phyloP scores from a whole-genome alignment of 2,329 filamentous ascomycete species.

The Mycosphaerella arachidis region DNA sequence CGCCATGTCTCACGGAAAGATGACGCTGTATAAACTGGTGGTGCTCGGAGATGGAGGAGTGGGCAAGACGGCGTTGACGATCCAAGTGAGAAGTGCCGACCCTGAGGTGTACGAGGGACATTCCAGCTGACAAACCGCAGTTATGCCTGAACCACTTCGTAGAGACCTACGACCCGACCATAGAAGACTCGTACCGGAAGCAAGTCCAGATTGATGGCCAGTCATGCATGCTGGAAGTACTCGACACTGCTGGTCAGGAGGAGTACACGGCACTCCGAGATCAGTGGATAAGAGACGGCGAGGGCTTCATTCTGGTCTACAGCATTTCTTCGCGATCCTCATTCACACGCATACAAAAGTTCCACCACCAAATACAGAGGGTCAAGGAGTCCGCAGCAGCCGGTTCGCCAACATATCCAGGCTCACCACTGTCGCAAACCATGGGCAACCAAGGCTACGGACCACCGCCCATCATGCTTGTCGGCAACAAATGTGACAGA shows the following conservation, averaged over 20 bases:
- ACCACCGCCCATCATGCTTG: constrained; percentile 91
- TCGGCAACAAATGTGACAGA: constrained; percentile 97
- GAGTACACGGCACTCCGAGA: constrained; percentile 96
- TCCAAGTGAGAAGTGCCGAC: constrained; percentile 52
- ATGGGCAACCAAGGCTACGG: constrained; percentile 52
- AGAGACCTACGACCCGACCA: constrained; percentile 73
- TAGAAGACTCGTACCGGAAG: constrained; percentile 65
- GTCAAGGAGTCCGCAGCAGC: constrained; percentile 83
- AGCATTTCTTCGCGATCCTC: constrained; percentile 96
- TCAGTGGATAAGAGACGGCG: constrained; percentile 97
- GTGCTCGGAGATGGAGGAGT: constrained; percentile 97
- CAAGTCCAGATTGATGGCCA: constrained; percentile 83
- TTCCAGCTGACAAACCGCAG: constrained; percentile 43
- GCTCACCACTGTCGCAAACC: constrained; percentile 63
- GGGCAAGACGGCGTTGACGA: constrained; percentile 98
- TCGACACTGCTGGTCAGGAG: constrained; percentile 96
- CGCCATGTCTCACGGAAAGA: constrained; percentile 36
- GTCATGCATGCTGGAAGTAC: constrained; percentile 94
- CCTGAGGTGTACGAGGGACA: neutral
- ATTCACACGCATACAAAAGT: constrained; percentile 89
- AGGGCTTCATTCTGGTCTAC: constrained; percentile 96
- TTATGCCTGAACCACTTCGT: constrained; percentile 97
- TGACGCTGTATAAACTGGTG: constrained; percentile 73
- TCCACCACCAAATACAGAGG: constrained; percentile 93
- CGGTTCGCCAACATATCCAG: constrained; percentile 70